phyloP scores from a whole-genome alignment of 768 basidiomycete species.

The Leccinum incarnatum region DNA sequence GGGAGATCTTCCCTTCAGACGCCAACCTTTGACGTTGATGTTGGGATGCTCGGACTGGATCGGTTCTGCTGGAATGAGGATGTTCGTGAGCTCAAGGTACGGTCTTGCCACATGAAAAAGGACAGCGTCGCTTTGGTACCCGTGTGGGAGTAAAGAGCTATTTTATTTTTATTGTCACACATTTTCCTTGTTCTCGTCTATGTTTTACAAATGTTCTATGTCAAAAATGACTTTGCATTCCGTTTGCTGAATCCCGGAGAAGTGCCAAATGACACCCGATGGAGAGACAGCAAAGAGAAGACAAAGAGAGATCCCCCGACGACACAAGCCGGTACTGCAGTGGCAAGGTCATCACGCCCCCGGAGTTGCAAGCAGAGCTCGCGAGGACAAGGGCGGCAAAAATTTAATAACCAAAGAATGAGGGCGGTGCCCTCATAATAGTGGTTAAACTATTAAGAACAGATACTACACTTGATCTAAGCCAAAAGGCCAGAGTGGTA shows the following conservation, averaged over 20 bases:
- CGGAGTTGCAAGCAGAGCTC: slow-evolving; percentile 44
- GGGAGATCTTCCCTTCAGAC: slow-evolving; percentile 13
- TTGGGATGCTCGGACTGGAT: slow-evolving; percentile 28
- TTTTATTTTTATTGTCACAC: background rate
- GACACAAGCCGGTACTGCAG: no score
- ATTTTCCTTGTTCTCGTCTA: background rate
- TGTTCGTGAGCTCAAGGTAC: slow-evolving; percentile 11
- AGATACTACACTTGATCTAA: slow-evolving; percentile 81
- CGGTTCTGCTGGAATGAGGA: slow-evolving; percentile 20
- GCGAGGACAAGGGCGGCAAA: slow-evolving; percentile 22
- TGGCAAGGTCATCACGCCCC: slow-evolving; percentile 4
- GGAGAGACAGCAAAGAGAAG: no score
- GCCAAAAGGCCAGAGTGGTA: slow-evolving; percentile 54
- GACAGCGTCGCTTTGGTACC: slow-evolving; percentile 24
- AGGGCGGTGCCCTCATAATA: slow-evolving; percentile 55
- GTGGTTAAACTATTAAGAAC: slow-evolving; percentile 63
- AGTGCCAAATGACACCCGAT: background rate
- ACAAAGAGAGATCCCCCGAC: no score
- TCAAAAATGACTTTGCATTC: background rate
- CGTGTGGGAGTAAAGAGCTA: slow-evolving; percentile 1
- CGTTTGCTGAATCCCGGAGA: slow-evolving; percentile 12
- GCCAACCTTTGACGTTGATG: slow-evolving; percentile 15
- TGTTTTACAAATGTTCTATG: background rate
- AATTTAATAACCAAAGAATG: slow-evolving; percentile 53
- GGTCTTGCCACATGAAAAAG: slow-evolving; percentile 15